phyloP scores from a whole-genome alignment of 208 protist species.

The Wallacemonas sp. region DNA sequence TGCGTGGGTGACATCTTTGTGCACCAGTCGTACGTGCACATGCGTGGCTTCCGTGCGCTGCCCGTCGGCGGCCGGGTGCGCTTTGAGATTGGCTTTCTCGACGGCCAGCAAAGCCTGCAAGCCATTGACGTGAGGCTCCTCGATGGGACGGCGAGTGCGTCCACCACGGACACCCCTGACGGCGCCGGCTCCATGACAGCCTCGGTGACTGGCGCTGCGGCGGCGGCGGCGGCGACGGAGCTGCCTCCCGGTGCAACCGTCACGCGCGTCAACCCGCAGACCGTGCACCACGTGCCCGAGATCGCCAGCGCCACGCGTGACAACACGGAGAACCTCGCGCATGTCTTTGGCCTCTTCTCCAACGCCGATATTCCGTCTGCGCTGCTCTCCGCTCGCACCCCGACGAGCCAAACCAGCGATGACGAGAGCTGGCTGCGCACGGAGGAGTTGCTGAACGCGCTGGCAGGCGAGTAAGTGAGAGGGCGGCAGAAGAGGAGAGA shows the following conservation, averaged over 20 bases:
- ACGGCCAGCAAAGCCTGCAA: conserved; percentile 43
- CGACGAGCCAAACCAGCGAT: not conserved
- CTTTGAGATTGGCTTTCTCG: conserved; percentile 53
- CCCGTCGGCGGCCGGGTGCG: conserved; percentile 49
- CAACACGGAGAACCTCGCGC: too few species aligned
- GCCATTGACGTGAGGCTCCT: conserved; percentile 51
- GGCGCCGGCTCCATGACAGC: not conserved
- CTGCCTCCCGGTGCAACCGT: too few species aligned
- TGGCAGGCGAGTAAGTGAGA: not conserved
- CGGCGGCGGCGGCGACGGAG: not conserved
- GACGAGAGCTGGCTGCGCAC: not conserved
- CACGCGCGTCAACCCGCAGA: too few species aligned
- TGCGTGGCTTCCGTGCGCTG: conserved; percentile 58
- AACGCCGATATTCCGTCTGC: not conserved
- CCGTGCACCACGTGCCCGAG: too few species aligned
- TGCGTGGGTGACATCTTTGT: conserved; percentile 63
- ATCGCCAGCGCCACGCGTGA: too few species aligned
- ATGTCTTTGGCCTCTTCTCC: not conserved
- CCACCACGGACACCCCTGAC: not conserved
- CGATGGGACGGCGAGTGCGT: not conserved
- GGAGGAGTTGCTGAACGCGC: not conserved
- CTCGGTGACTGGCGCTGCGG: not conserved
- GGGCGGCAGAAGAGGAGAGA: not conserved
- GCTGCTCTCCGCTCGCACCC: not conserved
- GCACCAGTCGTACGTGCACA: conserved; percentile 65